phyloP scores from a whole-genome alignment of 768 basidiomycete species.

The Astraeus odoratus region DNA sequence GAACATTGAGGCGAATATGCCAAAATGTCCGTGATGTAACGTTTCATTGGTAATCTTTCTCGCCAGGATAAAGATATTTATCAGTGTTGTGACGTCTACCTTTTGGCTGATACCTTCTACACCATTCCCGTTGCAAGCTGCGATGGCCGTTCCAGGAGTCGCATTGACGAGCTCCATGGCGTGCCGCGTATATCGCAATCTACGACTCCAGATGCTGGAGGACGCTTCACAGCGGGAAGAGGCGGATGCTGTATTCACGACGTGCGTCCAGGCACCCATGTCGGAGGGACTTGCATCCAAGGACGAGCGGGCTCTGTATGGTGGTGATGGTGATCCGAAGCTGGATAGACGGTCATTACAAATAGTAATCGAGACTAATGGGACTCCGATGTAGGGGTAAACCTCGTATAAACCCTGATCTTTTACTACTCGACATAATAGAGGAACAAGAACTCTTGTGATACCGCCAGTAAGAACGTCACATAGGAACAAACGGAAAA shows the following conservation, averaged over 20 bases:
- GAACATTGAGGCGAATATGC: no score
- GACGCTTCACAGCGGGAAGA: constrained; percentile 19
- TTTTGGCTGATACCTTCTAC: not conserved
- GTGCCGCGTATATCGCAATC: constrained; percentile 20
- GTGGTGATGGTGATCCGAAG: not conserved
- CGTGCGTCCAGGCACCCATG: not conserved
- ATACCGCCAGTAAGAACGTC: no score
- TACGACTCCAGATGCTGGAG: constrained; percentile 6
- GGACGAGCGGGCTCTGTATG: no score
- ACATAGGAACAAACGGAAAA: no score
- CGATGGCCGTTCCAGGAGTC: constrained; percentile 15
- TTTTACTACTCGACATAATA: no score
- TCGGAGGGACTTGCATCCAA: not conserved
- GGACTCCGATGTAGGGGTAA: no score
- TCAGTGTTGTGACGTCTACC: no score
- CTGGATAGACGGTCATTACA: not conserved
- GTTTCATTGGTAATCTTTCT: no score
- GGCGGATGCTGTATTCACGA: constrained; percentile 33
- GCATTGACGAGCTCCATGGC: constrained; percentile 20
- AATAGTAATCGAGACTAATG: not conserved
- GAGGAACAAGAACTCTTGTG: no score
- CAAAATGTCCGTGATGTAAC: not conserved
- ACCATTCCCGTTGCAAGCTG: constrained; percentile 11
- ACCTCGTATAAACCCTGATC: no score
- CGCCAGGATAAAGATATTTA: no score